A percentile compares a stretch with the other conserved stretches of the same genome.
Conservation (phyloP, 768 basidiomycete species). For the Termitomyces sp. region DNA sequence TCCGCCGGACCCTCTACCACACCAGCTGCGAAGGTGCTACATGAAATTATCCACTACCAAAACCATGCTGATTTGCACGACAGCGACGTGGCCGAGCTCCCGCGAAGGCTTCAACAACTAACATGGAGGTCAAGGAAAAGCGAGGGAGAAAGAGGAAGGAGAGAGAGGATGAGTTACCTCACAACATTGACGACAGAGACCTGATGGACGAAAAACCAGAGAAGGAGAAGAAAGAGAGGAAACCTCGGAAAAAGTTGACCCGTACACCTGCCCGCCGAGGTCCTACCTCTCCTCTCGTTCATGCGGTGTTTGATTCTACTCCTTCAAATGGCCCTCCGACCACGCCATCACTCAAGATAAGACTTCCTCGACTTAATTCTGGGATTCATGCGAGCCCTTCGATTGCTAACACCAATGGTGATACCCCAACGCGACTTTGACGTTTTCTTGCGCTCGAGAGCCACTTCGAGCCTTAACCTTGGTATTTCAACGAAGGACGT, state of each 20-base stretch:
- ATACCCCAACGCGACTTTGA: slow-evolving; percentile 21
- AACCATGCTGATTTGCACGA: background rate
- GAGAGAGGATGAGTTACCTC: slow-evolving; percentile 30
- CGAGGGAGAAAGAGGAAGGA: slow-evolving; percentile 37
- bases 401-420: slow-evolving; percentile 17
- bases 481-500: background rate
- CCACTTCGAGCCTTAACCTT: background rate
- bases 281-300: slow-evolving; percentile 3
- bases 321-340: slow-evolving; percentile 23
- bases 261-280: slow-evolving; percentile 26
- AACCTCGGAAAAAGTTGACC: slow-evolving; percentile 20
- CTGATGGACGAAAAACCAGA: slow-evolving; percentile 17
- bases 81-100: slow-evolving; percentile 19
- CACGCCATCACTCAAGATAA: slow-evolving; percentile 50
- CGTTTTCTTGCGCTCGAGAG: background rate
- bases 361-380: slow-evolving; percentile 41
- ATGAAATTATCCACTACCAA: background rate
- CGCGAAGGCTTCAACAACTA: slow-evolving; percentile 17
- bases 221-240: slow-evolving; percentile 20
- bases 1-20: slow-evolving; percentile 9
- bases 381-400: slow-evolving; percentile 14
- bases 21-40: slow-evolving; percentile 11
- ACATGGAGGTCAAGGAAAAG: slow-evolving; percentile 27
- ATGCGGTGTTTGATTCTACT: slow-evolving; percentile 15
- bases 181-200: slow-evolving; percentile 9